Conservation (phyloP, 176 grass and related monocot species). For the Microstegium vimineum region DNA sequence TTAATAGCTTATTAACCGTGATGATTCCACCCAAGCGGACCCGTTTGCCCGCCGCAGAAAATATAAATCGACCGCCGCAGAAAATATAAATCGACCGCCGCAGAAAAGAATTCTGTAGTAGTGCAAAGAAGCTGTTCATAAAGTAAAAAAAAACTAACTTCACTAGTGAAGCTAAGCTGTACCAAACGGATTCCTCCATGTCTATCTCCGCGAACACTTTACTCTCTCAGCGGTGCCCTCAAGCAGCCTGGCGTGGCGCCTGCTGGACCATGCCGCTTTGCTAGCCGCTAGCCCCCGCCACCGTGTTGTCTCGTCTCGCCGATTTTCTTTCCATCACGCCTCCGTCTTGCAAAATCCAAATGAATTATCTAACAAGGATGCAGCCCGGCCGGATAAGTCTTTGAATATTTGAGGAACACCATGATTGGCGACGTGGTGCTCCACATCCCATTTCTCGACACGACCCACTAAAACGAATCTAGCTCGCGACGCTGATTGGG, state of each 20-base stretch:
- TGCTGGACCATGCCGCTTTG: background rate
- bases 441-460: background rate
- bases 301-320: background rate
- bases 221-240: too few relatives aligned
- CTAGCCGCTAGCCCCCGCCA: background rate
- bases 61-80: too few relatives aligned
- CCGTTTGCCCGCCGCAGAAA: too few relatives aligned
- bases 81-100: too few relatives aligned
- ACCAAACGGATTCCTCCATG: too few relatives aligned
- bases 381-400: background rate
- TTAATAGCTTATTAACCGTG: too few relatives aligned
- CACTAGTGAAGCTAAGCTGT: too few relatives aligned
- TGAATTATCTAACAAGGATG: background rate
- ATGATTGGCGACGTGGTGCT: background rate
- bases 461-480: background rate
- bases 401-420: slow-evolving; percentile 13
- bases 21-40: too few relatives aligned
- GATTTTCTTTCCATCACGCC: background rate
- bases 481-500: background rate
- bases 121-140: too few relatives aligned
- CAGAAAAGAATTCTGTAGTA: too few relatives aligned
- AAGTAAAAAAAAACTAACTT: too few relatives aligned
- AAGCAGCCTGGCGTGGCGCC: background rate
- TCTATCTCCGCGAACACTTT: too few relatives aligned
- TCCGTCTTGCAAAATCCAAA: background rate